Evolutionary conservation across 2,329 filamentous ascomycete species (phyloP).

Genomic region (Metarhizium sp.): DNA sequence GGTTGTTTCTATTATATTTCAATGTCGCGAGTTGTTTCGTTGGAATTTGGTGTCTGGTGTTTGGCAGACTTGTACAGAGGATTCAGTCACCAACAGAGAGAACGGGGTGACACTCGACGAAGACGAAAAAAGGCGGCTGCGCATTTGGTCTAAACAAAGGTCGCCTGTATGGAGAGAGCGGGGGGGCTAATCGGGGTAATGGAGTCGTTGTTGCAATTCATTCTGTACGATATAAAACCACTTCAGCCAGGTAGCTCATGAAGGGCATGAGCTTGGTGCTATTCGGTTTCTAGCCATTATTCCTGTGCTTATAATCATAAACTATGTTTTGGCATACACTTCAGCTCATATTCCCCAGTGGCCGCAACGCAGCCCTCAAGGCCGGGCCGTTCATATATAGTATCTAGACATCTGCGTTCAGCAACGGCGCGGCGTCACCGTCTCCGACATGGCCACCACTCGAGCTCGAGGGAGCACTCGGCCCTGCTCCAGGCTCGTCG

Average conservation of each 20-base stretch:
- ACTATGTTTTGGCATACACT: not conserved
- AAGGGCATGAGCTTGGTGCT: constrained; percentile 6
- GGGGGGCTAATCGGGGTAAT: constrained; percentile 20
- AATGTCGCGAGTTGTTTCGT: not conserved
- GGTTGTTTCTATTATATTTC: not conserved
- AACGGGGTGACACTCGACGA: not conserved
- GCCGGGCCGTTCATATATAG: too few relatives aligned
- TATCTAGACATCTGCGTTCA: too few relatives aligned
- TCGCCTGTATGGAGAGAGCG: not conserved
- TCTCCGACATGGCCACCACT: too few relatives aligned
- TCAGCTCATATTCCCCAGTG: too few relatives aligned
- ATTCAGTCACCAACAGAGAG: not conserved
- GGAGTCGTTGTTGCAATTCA: constrained; percentile 13
- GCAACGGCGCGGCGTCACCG: too few relatives aligned
- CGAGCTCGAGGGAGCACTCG: too few relatives aligned
- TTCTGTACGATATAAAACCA: constrained; percentile 23
- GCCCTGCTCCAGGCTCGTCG: not conserved
- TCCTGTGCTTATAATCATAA: not conserved
- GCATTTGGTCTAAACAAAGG: not conserved
- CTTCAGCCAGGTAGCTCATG: constrained; percentile 9
- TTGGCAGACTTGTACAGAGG: not conserved
- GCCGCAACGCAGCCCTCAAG: too few relatives aligned
- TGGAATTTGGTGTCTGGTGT: constrained; percentile 2
- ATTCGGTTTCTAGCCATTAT: constrained; percentile 1
- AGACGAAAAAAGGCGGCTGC: not conserved